Evolutionary conservation across 108 stramenopile species (phyloP).

Genomic region (Chaetoceros tenuissimus): DNA sequence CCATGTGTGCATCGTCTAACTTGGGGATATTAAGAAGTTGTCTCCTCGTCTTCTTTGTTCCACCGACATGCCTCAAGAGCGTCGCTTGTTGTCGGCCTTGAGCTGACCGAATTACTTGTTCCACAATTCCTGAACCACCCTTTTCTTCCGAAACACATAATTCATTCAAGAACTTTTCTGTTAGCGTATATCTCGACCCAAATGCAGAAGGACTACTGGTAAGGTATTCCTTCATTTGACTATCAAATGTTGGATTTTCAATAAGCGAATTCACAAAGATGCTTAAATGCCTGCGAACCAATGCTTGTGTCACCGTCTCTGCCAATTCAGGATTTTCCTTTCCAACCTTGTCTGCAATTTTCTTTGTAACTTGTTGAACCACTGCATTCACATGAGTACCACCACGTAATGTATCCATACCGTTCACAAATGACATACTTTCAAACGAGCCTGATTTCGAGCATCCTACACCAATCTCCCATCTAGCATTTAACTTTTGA

Average conservation of each 20-base stretch:
- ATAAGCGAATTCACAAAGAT: constrained; percentile 90
- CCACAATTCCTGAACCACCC: constrained; percentile 70
- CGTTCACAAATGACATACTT: constrained; percentile 83
- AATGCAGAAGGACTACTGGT: constrained; percentile 78
- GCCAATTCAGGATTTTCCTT: constrained; percentile 46
- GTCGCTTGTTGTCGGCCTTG: constrained; percentile 55
- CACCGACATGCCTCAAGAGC: constrained; percentile 54
- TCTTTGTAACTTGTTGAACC: constrained; percentile 58
- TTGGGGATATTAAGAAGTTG: constrained; percentile 76
- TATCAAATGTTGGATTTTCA: constrained; percentile 97
- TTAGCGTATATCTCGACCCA: constrained; percentile 57
- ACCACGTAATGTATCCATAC: constrained; percentile 75
- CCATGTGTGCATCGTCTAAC: constrained; percentile 90
- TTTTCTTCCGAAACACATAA: constrained; percentile 33
- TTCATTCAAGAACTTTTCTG: constrained; percentile 38
- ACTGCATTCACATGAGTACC: constrained; percentile 84
- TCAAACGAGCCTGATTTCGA: constrained; percentile 47
- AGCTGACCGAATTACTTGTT: constrained; percentile 48
- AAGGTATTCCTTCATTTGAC: constrained; percentile 96
- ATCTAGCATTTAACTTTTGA: constrained; percentile 38
- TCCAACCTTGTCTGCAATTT: constrained; percentile 41
- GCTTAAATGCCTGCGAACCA: constrained; percentile 85
- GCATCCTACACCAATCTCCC: constrained; percentile 62
- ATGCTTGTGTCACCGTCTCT: constrained; percentile 38
- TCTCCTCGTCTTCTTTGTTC: constrained; percentile 40